Base-by-base conservation (phyloP, 345 rosid genomes). In the Citrus maxima region DNA sequence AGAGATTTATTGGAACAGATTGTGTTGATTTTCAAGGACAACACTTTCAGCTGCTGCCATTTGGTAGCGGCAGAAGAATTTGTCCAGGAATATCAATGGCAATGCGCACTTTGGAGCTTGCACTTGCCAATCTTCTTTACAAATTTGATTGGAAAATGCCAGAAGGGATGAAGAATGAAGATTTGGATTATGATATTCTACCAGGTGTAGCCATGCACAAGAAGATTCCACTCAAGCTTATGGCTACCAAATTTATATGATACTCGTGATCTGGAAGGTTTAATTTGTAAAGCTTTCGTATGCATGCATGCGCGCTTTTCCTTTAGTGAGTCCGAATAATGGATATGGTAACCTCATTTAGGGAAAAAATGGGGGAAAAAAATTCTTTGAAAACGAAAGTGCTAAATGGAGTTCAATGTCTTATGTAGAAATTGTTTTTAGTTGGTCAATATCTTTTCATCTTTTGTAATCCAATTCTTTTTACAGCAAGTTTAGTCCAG, bases 21-120 rank as follows among this genome's bases (percentile, higher is more conserved):
- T 54, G 77, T 2, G 32, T 72, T 16, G 81, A 84, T 46, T 25
- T 82, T 8, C 74, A 67, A 34, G 83, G 82, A 32, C 81, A 80
- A 7, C 79, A 82, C 40, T 81, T 72, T 21, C 78, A 76, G 73
- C 21, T 86, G 4, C 22, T 78, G 10, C 82, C 87, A 6, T 84
- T 84, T 46, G 86, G 86, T 2, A 60, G 70, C 9, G 87, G 89
- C 2, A 60, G 89, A 51, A 80, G 89, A 76, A 74, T 56, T 2
- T 84, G 85, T 54, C 85, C 85, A 0, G 89, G 84, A 25, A 24
- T 79, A 7, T 6, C 3, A 32, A 65, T 82, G 65, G 87, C 77
- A 42, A 66, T 69, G 4, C 67, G 63, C 2, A 27, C 67, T 3
- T 60, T 49, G 24, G 85, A 80, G 51, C 64, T 80, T 38, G 82